Percentiles rank a stretch among this genome's conserved stretches.
phyloP scores from a whole-genome alignment of 73 alveolate genomes.

The Paramecium sonneborni region DNA sequence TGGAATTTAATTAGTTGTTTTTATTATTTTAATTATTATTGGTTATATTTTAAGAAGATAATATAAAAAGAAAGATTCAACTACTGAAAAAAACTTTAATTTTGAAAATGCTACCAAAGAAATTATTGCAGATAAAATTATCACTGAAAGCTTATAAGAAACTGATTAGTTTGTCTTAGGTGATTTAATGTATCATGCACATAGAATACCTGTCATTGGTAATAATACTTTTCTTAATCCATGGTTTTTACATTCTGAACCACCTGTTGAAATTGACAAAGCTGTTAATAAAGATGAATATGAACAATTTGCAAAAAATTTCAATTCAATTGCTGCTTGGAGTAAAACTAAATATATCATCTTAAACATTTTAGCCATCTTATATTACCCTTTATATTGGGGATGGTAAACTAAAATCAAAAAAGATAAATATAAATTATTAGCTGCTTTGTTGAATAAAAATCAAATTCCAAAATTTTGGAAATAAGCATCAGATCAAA shows the following conservation, averaged over 20 bases:
- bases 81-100: slow-evolving; percentile 37
- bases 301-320: slow-evolving; percentile 13
- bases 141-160: neutral
- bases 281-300: slow-evolving; percentile 31
- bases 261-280: slow-evolving; percentile 18
- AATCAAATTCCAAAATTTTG: slow-evolving; percentile 7
- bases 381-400: slow-evolving; percentile 40
- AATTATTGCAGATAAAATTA: neutral
- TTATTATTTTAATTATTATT: neutral
- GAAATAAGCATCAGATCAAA: neutral
- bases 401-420: neutral
- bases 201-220: slow-evolving; percentile 34
- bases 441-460: neutral
- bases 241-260: slow-evolving; percentile 36
- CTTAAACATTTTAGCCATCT: neutral
- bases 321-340: slow-evolving; percentile 32
- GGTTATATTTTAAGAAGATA: slow-evolving; percentile 11
- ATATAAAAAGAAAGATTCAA: slow-evolving; percentile 8
- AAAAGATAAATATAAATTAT: neutral
- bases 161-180: neutral
- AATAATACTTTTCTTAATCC: slow-evolving; percentile 32
- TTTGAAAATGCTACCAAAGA: slow-evolving; percentile 26
- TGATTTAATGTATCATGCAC: slow-evolving; percentile 46
- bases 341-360: neutral
- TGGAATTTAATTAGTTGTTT: neutral